Evolutionary conservation across 148 eudicot genomes (phyloP), one percentile per base, ranked within the genome.

Genomic region (Rhododendron kiyosumense): DNA sequence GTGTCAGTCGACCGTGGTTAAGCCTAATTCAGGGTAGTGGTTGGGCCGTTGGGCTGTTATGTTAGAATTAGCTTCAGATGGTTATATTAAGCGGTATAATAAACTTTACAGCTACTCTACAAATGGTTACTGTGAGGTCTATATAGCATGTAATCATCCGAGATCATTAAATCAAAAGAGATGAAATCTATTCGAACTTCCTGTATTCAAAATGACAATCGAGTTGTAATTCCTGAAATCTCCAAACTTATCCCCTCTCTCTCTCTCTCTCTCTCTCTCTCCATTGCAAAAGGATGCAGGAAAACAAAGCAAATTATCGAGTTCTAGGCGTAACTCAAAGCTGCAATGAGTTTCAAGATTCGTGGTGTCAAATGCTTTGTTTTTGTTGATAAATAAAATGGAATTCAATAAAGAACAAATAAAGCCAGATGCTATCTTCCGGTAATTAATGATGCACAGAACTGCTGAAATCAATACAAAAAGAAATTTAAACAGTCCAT

Each of bases 381-480:
- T 63, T 12, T 43, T 26, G 38, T 18, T 38, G 73, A 63, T 63
- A 63, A 24, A 45, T 67, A 30, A 59, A 63, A 18, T 24, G 13
- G 36, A 43, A 65, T 6, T 67, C 17, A 45, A 83, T 28, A 67
- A 83, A 45, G 8, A 45, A 65, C 78, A 63, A 24, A 52, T 7
- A 41, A 43, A 6, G 41, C 54, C 71, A 67, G 41, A 17, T 69
- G 28, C 28, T 28, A 46, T 28, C 8, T 24, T 6, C 49, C n/a
- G 76, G 13, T 61, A n/a, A 83, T 7, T 9, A 69, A 69, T 26
- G 85, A 32, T 38, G 87, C 84, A 81, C 46, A 30, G 26, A 81
- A 52, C 46, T 38, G 24, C 45, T 4, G 74, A 54, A 22, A 26
- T 15, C 51, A 3, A 82, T 22, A 36, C 10, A 30, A 69, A 49